These are phyloP conservation scores for Lentinula boryana DNA, from an alignment of 768 basidiomycete species.

Conservation along the genomic window DNA sequence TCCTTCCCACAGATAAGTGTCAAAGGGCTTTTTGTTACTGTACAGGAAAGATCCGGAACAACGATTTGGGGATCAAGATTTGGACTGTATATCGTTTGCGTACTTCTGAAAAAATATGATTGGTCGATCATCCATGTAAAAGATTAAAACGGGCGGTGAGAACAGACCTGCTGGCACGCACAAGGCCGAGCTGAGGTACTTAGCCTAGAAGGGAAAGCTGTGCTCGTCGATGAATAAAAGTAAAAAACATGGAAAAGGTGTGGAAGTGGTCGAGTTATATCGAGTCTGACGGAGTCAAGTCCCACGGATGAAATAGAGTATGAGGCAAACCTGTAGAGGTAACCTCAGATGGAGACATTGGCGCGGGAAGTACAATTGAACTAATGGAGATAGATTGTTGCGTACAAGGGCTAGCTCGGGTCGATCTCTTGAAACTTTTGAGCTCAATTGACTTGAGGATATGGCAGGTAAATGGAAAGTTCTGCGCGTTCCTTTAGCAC, in stretches of 20 bases:
- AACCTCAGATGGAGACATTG: not conserved
- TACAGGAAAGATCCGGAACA: constrained; percentile 1
- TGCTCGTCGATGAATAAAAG: not conserved
- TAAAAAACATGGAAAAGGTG: constrained; percentile 2
- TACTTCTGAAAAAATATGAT: constrained; percentile 1
- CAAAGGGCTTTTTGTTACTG: not conserved
- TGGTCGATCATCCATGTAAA: not conserved
- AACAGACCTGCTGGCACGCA: not conserved
- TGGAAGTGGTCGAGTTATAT: too few species aligned
- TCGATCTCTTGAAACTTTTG: constrained; percentile 4
- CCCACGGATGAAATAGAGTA: not conserved
- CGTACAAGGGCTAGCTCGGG: constrained; percentile 1
- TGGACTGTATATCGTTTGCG: not conserved
- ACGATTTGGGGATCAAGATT: not conserved
- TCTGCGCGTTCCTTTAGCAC: constrained; percentile 31
- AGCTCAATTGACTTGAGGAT: not conserved
- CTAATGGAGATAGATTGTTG: constrained; percentile 4
- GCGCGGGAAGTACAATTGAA: not conserved
- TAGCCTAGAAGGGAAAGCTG: not conserved
- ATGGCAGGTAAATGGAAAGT: constrained; percentile 20
- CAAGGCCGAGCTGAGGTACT: constrained; percentile 2
- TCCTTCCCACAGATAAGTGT: constrained; percentile 1
- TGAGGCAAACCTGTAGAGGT: not conserved
- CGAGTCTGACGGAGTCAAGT: not conserved
- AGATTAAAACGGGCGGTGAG: constrained; percentile 1